Evolutionary conservation across 192 early-diverging fungal genomes (phyloP), one percentile per base, ranked within the genome.

Genomic region (Piromyces sp.): DNA sequence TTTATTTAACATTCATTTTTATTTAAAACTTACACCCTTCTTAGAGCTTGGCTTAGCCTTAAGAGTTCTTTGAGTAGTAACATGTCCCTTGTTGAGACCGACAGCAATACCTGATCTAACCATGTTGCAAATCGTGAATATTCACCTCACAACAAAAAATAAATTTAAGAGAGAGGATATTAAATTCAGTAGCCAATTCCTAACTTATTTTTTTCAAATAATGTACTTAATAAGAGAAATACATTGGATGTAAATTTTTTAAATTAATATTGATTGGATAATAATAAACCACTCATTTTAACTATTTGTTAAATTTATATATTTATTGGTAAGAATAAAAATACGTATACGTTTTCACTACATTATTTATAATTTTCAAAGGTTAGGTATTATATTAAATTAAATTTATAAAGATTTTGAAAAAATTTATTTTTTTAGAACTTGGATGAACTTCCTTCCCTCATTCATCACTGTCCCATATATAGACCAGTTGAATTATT

Each of bases 61-160:
- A 84, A 92, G 85, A 82, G 86, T 90, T 82, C 93, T 92, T 82
- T 86, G 87, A 82, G 96, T 92, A 85, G 93, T 93, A 89, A 94
- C 87, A 92, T 94, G 96, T 81, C 97, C 97, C 87, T 93, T 92
- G 93, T 97, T 98, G 88, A 92, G 87, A 85, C 97, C 97, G 83
- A 89, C 89, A 86, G 90, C 90, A 86, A 99, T 92, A 85, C 97
- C 97, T 84, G 93, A 90, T 88, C 93, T 94, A 68, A 68, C 51
- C 51, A 68, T 68, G 51, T 68, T 68, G 51, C 51, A 51, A 51
- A 51, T 51, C 42, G 42, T 51, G 42, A 51, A 51, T 51, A 51
- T 51, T 51, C 42, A 68, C 51, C 51, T 68, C 51, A 68, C 51
- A 68, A 68, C 51, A 68, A 68, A 68, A n/a, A 68, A n/a, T 68